Evolutionary conservation across 1,284 basidiomycete species (phyloP), one percentile per base, ranked within the genome.

Genomic region (Malassezia equina): DNA sequence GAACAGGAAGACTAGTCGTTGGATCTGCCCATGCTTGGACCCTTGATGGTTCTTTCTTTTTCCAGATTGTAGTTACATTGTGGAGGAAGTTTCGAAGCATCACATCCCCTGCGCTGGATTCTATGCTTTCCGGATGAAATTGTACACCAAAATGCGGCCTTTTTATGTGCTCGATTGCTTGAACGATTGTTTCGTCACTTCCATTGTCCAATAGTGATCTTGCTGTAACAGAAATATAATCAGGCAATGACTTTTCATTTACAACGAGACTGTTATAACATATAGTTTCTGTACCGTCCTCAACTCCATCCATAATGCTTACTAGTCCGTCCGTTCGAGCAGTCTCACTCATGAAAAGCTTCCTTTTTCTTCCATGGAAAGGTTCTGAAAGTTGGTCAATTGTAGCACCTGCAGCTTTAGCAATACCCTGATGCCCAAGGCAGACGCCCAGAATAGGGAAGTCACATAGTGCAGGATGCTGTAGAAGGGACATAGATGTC

Each of bases 361-460:
- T 47, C 47, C 64, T 66, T 25, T 53, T 55, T 9, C 62, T 56
- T 3, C 69, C 71, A 51, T 72, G 70, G 1, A 52, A 65, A 55
- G 24, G 69, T 52, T 40, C 56, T 56, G 34, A 40, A 32, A 39
- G 65, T 54, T 62, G 57, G 3, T 47, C 56, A 24, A 70, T 58
- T 12, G 46, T 51, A 0, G 83, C 90, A 11, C 89, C 90, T 62
- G 82, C 83, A 47, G 84, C 84, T 7, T 86, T 79, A 0, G 82
- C 86, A 31, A 96, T 80, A 55, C 90, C 91, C 74, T 96, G 93
- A 51, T 91, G 81, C 0, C 93, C 93, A 11, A 96, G 80, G 69
- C 91, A 96, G 3, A 96, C 84, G 2, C 88, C 88, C 58, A 91
- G 85, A 39, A 88, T 80, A 1, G 88, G 88, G 1, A 86, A 54